Conservation (phyloP, 2,329 filamentous ascomycete genomes). For the Fusarium setosum region DNA sequence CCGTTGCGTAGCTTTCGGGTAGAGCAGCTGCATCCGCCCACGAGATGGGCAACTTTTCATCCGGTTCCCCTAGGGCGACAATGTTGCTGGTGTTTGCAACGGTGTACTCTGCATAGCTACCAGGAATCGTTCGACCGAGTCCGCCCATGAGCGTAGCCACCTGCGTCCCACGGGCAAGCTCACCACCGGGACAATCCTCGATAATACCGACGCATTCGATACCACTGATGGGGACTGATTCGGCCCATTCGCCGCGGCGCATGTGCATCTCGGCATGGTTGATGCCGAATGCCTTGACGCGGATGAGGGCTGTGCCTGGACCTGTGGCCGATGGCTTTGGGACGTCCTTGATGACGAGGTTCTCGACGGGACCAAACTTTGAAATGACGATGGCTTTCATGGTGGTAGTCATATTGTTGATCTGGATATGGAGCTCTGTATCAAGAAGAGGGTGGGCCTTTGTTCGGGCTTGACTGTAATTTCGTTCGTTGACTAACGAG, state of each 20-base stretch:
- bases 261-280: slow-evolving; percentile 27
- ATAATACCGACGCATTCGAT: slow-evolving; percentile 19
- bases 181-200: not conserved
- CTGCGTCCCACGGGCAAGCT: slow-evolving; percentile 1
- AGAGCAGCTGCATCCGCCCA: slow-evolving; percentile 18
- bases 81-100: slow-evolving; percentile 5
- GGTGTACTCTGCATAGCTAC: slow-evolving; percentile 13
- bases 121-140: slow-evolving; percentile 17
- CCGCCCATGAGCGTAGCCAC: slow-evolving; percentile 20
- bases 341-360: not conserved
- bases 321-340: not conserved
- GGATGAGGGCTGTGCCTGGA: slow-evolving; percentile 8
- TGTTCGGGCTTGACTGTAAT: not conserved
- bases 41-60: not conserved
- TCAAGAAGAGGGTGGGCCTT: not conserved
- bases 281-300: slow-evolving; percentile 15
- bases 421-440: too few species aligned
- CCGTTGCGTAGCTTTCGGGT: slow-evolving; percentile 16
- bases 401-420: not conserved
- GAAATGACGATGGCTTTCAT: not conserved
- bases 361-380: not conserved
- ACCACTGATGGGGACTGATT: slow-evolving; percentile 20
- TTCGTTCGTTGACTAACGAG: not conserved
- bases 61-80: not conserved
- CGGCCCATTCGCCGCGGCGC: slow-evolving; percentile 24